Base-by-base conservation (phyloP, 2,329 filamentous ascomycete genomes). In the Phialemoniopsis sp. region DNA sequence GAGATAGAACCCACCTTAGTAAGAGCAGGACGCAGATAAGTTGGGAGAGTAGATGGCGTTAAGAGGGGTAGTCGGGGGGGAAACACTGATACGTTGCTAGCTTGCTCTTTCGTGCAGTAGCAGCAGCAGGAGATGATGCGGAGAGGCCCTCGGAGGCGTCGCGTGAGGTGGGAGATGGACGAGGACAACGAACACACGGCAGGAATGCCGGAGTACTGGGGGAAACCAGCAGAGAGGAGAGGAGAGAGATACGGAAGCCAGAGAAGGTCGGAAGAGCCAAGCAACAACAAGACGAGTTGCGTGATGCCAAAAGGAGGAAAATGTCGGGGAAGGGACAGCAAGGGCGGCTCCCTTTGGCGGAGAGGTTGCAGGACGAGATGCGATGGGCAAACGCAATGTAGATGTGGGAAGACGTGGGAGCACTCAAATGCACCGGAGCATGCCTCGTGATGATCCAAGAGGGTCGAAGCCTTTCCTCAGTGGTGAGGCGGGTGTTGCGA, bases 71-170 rank as follows among this genome's bases (percentile, higher is more conserved):
- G 6, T 10, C 21, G 10, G 21, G 21, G 21, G 21, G 21, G 21
- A 26, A 10, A 26, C 21, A 26, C 21, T 26, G 21, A 26, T 26
- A 26, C 21, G 21, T 26, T 26, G 21, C 21, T 26, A 26, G 21
- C 21, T 26, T 10, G 21, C 10, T 26, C 21, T 26, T 26, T 26
- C 21, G 21, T 26, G 21, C 21, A 26, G 21, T 26, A 26, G 21
- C 43, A 43, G 43, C 41, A 37, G 40, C 41, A 40, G 48, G 45
- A 50, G 45, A 53, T 32, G 42, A 14, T 40, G 40, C 32, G 33
- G 29, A 38, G 37, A 46, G 34, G 29, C 35, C 50, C 59, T 57
- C 55, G 31, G 36, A 44, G 33, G 32, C 34, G 44, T 39, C 30
- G 44, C 29, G 42, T 37, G 46, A 47, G 34, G 45, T 44, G 39